Evolutionary conservation across 768 basidiomycete genomes (phyloP).

Genomic region (Leccinum incarnatum): DNA sequence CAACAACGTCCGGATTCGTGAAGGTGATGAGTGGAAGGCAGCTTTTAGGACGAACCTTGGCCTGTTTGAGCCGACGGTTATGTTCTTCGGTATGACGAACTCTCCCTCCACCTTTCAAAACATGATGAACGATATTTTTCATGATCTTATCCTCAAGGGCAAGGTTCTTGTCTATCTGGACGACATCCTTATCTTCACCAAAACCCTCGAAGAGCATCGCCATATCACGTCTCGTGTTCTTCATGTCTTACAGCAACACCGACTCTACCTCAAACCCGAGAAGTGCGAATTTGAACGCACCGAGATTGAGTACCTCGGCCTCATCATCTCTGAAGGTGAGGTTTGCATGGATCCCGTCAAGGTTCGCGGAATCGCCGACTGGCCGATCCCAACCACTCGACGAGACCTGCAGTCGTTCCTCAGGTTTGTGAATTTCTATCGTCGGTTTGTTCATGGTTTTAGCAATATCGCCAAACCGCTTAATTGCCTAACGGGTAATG

Average conservation of each 20-base stretch:
- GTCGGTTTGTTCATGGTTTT: slow-evolving; percentile 33
- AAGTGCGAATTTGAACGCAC: no score
- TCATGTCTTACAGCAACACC: no score
- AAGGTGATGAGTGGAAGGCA: background rate
- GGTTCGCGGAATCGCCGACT: slow-evolving; percentile 34
- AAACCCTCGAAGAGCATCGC: no score
- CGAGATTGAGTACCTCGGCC: no score
- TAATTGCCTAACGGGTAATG: slow-evolving; percentile 11
- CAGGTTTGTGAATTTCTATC: slow-evolving; percentile 40
- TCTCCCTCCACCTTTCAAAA: background rate
- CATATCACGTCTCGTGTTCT: no score
- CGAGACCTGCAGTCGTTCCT: slow-evolving; percentile 40
- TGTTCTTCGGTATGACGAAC: background rate
- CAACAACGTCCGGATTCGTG: background rate
- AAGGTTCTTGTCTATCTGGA: no score
- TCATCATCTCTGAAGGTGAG: no score
- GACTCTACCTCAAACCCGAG: no score
- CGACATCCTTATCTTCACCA: no score
- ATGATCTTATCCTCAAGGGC: no score
- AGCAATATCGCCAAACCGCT: slow-evolving; percentile 29
- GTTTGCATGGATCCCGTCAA: slow-evolving; percentile 20
- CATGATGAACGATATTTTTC: background rate
- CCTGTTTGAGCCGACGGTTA: accelerated
- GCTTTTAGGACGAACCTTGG: background rate
- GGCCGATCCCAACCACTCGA: slow-evolving; percentile 35